Evolutionary conservation across 1,284 basidiomycete species (phyloP).

Genomic region (Rhodotorula mucilaginosa): DNA sequence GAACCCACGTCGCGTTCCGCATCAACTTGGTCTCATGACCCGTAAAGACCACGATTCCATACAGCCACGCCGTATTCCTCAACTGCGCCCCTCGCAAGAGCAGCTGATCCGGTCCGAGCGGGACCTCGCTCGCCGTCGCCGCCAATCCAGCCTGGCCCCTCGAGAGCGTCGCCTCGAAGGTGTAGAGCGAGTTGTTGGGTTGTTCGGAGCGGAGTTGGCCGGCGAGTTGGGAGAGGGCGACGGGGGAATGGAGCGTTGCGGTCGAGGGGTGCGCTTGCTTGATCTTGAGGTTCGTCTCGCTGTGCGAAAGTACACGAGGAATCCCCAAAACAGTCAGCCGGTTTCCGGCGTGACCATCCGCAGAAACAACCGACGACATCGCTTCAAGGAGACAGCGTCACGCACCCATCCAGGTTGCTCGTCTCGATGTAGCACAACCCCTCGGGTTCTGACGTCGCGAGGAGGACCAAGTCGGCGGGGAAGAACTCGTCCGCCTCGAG

Average conservation of each 20-base stretch:
- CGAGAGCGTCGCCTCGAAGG: slow-evolving; percentile 69
- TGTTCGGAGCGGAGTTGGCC: slow-evolving; percentile 90
- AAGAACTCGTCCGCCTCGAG: slow-evolving; percentile 91
- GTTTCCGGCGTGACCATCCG: too few relatives aligned
- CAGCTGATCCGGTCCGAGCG: slow-evolving; percentile 91
- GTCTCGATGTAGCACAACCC: slow-evolving; percentile 98
- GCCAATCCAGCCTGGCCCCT: slow-evolving; percentile 46
- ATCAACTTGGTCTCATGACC: slow-evolving; percentile 99
- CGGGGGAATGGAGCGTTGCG: slow-evolving; percentile 70
- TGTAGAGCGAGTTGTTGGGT: slow-evolving; percentile 96
- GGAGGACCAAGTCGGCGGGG: slow-evolving; percentile 85
- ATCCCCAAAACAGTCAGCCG: too few relatives aligned
- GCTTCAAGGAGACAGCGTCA: slow-evolving; percentile 20
- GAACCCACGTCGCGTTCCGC: slow-evolving; percentile 80
- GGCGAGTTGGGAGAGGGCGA: slow-evolving; percentile 67
- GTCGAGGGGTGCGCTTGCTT: slow-evolving; percentile 91
- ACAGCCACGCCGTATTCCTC: slow-evolving; percentile 94
- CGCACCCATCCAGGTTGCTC: slow-evolving; percentile 90
- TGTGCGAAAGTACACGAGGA: slow-evolving; percentile 44
- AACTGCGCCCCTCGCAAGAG: slow-evolving; percentile 91
- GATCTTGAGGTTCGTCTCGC: slow-evolving; percentile 98
- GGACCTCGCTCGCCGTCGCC: slow-evolving; percentile 61
- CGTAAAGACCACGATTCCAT: slow-evolving; percentile 89
- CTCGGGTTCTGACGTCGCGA: slow-evolving; percentile 91
- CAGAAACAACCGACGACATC: slow-evolving; percentile 11